Conservation (phyloP, 768 basidiomycete genomes). For the Floccularia luteovirens region DNA sequence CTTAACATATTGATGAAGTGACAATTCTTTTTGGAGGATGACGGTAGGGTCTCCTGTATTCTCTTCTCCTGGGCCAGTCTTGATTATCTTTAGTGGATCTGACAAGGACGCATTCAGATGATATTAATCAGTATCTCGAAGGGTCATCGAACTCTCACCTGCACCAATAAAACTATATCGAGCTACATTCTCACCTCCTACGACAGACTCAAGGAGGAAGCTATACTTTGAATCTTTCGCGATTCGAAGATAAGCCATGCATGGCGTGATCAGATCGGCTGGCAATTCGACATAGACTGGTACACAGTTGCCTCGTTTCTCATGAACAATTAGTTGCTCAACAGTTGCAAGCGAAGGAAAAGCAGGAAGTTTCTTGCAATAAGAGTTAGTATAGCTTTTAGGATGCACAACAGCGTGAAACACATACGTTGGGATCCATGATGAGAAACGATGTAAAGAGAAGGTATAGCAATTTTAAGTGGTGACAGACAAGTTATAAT, state of each 20-base stretch:
- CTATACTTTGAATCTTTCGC: conserved; percentile 91
- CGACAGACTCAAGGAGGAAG: conserved; percentile 90
- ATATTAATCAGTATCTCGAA: not conserved
- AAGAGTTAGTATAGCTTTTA: conserved; percentile 2
- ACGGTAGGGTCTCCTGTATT: conserved; percentile 81
- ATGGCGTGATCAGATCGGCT: conserved; percentile 94
- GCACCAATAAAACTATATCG: conserved; percentile 96
- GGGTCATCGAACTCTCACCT: conserved; percentile 53
- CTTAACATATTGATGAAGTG: conserved; percentile 82
- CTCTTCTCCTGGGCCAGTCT: conserved; percentile 81
- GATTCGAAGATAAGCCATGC: conserved; percentile 91
- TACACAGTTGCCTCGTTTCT: conserved; percentile 86
- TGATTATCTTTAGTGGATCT: conserved; percentile 94
- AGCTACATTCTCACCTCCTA: conserved; percentile 84
- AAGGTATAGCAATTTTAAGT: not conserved
- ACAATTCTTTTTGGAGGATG: conserved; percentile 78
- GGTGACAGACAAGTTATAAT: too few species aligned
- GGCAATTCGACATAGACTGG: conserved; percentile 91
- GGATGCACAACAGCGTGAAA: not conserved
- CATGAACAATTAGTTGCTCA: conserved; percentile 68
- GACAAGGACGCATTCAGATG: conserved; percentile 2
- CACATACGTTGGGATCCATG: conserved; percentile 47
- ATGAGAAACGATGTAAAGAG: conserved; percentile 1
- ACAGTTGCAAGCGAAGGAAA: conserved; percentile 68
- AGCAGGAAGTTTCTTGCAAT: conserved; percentile 53